Base-by-base conservation (phyloP, 352 stramenopile species). In the Blastocystis sp. region DNA sequence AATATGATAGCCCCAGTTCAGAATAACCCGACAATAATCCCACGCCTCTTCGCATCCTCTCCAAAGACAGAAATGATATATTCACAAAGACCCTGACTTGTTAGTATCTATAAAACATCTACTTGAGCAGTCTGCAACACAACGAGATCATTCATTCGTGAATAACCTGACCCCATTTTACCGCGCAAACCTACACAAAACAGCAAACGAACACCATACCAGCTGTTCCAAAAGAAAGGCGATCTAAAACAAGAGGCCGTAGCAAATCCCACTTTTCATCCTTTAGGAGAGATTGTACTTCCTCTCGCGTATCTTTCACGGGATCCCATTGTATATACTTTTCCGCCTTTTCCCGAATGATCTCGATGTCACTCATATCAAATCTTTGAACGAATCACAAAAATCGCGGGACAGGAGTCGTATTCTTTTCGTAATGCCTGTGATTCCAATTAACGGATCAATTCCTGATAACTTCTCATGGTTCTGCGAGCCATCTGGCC, bases 101-200 rank as follows among this genome's bases (percentile, higher is more conserved):
- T 76, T 8, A 61, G 4, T 8, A 76, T 8, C 34, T 63, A 54
- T 1, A 18, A 13, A 54, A 55, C 45, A 18, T 59, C 8, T 77
- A 88, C 77, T 92, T 96, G 95, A n/a, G 93, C 93, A 13, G 95
- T 96, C 91, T 97, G 95, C 23, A 98, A 91, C 54, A 97, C 92
- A 26, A 97, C 94, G 47, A 97, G 91, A 76, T 97, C 94, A 91
- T 98, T 98, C 92, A 98, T 97, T 68, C 92, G 92, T 43, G 91
- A 92, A 8, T 94, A 93, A 13, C 95, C 95, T 0, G 94, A 91
- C 0, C 92, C 94, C 95, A 98, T 98, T 64, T 90, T 91, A 23
- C 93, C 95, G 61, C 95, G 92, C 20, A 98, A 92, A 0, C 90
- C 73, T 84, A 45, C 34, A 37, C 11, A 50, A 68, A 45, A 76